These are phyloP conservation scores for Colletotrichum chrysophilum DNA, from an alignment of 2,329 filamentous ascomycete genomes.

Conservation along the genomic window DNA sequence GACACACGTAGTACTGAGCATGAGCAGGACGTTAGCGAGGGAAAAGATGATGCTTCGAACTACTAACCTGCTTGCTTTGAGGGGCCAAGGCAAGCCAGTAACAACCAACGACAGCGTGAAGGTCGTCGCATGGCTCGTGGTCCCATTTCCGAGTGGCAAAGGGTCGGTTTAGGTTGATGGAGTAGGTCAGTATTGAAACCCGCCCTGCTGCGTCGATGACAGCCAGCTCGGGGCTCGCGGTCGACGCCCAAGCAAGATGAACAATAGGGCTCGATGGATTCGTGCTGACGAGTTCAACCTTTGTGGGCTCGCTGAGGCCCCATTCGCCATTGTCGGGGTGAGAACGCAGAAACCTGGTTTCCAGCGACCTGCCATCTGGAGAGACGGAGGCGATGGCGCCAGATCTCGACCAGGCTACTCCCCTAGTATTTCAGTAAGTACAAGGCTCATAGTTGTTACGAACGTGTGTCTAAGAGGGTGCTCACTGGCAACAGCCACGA, in stretches of 20 bases:
- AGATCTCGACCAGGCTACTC: conserved; percentile 85
- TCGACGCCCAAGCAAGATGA: conserved; percentile 82
- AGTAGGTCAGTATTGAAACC: conserved; percentile 75
- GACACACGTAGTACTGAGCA: conserved; percentile 45
- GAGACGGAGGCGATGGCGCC: conserved; percentile 86
- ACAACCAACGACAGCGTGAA: conserved; percentile 79
- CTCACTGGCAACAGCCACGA: conserved; percentile 83
- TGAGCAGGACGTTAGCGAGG: background rate
- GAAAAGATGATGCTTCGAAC: conserved; percentile 11
- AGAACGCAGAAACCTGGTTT: conserved; percentile 75
- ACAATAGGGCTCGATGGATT: conserved; percentile 72
- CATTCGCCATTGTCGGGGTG: conserved; percentile 74
- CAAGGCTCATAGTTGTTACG: background rate
- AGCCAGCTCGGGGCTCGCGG: conserved; percentile 78
- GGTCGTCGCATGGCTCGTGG: conserved; percentile 74
- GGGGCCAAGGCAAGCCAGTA: conserved; percentile 79
- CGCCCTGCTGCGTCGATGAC: conserved; percentile 81
- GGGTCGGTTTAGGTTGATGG: conserved; percentile 76
- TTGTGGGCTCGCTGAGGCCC: conserved; percentile 76
- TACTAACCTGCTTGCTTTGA: conserved; percentile 42
- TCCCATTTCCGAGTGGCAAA: conserved; percentile 66
- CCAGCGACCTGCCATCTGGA: conserved; percentile 71
- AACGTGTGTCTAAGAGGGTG: background rate
- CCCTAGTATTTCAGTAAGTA: conserved; percentile 52
- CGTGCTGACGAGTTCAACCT: conserved; percentile 64